Base-by-base conservation (phyloP, 2,329 filamentous ascomycete species). In the Eurotiales sp. region DNA sequence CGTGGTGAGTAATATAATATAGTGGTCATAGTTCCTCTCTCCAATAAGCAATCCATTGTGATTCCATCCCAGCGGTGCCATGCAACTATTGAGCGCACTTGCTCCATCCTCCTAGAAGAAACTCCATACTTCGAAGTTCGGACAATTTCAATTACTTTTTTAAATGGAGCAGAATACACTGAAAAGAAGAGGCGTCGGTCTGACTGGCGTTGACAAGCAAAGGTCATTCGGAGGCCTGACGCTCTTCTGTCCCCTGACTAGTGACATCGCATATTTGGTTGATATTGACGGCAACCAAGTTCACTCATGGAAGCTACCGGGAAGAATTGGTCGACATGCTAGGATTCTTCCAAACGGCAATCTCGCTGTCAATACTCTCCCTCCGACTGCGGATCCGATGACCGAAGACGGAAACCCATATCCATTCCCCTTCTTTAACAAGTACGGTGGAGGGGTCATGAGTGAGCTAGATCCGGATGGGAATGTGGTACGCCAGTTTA, bases 151-250 rank as follows among this genome's bases (percentile, higher is more conserved):
- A n/a, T n/a, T n/a, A n/a, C n/a, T n/a, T n/a, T n/a, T n/a, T n/a
- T n/a, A n/a, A n/a, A 74, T 75, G 70, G 72, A 75, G 47, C 73
- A 76, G 62, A 70, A 69, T 54, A 72, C 71, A 3, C 61, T 76
- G 25, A 62, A 64, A 50, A 65, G 73, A 25, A 65, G 72, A 19
- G 72, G 72, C 37, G 55, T 75, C 17, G 72, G 71, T 17, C 62
- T 75, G 14, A 64, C 60, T 11, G 72, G 70, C 2, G 62, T 75
- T 15, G 69, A 74, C 55, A 57, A 65, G 22, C 37, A 64, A 22
- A 59, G 57, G 27, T 66, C 69, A 14, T 72, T 67, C 22, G 66
- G 65, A 22, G 73, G 72, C 19, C 75, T 72, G 56, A 68, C 68
- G 1, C 67, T 76, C 27, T 70, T 69, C 52, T 67, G 67, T 2